Conservation (phyloP, 139 green algal species). For the Haematococcus lacustris region DNA sequence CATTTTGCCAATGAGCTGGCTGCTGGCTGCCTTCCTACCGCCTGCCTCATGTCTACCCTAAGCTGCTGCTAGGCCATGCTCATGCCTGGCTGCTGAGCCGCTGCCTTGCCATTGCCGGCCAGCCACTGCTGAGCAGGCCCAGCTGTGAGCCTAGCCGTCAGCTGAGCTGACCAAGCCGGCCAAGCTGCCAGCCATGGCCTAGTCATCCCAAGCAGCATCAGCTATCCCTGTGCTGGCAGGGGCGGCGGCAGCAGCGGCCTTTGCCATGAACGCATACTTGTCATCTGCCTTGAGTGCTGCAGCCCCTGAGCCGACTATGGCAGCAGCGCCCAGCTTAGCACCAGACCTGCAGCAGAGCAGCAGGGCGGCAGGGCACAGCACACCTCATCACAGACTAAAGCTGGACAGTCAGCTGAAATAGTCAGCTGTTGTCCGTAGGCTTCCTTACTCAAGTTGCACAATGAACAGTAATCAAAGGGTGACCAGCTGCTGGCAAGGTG, state of each 20-base stretch:
- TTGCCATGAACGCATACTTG: conserved; percentile 57
- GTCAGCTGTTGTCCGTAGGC: not conserved
- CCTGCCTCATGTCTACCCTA: no score
- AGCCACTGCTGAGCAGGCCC: no score
- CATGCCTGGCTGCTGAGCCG: no score
- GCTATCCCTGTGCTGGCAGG: conserved; percentile 34
- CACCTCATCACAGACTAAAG: not conserved
- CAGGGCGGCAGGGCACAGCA: not conserved
- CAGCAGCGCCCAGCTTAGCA: conserved; percentile 20
- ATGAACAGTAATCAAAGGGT: not conserved
- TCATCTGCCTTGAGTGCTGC: conserved; percentile 61
- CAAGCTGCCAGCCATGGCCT: no score
- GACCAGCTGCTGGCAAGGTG: no score
- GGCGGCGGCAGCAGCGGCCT: conserved; percentile 10
- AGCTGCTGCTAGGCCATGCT: no score
- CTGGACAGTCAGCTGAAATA: not conserved
- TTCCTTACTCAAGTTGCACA: not conserved
- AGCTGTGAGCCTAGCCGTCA: no score
- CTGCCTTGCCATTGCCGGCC: no score
- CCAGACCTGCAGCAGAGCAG: conserved; percentile 4
- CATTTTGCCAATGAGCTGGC: no score
- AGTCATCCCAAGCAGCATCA: conserved; percentile 56
- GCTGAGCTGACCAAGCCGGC: no score
- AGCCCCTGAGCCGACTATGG: conserved; percentile 26
- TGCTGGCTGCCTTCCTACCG: no score